Conservation (phyloP, 495 filamentous ascomycete genomes). For the Aspergillus kassunensis region DNA sequence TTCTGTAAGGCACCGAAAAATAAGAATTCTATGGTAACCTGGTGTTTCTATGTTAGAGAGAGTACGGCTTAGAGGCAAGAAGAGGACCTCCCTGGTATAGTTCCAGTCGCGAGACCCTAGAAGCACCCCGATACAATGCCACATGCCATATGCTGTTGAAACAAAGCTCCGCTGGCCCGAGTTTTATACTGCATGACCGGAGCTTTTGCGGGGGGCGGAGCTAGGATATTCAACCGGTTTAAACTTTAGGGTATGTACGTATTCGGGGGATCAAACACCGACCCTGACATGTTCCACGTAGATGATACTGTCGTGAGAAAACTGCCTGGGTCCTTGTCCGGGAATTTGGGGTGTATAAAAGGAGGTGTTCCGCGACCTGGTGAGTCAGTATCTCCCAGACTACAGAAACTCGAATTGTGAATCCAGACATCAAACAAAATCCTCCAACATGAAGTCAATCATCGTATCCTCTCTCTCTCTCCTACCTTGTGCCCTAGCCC, state of each 20-base stretch:
- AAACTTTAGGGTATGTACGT: too few species aligned
- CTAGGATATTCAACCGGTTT: background rate
- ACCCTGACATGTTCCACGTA: constrained; percentile 6
- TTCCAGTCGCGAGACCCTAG: too few species aligned
- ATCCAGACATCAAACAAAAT: background rate
- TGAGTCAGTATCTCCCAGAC: background rate
- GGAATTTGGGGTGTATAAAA: background rate
- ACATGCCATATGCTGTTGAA: background rate
- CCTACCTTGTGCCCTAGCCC: constrained; percentile 24
- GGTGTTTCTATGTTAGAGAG: too few species aligned
- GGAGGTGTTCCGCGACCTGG: background rate
- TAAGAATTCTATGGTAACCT: too few species aligned
- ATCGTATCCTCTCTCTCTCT: constrained; percentile 17
- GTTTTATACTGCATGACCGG: background rate
- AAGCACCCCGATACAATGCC: too few species aligned
- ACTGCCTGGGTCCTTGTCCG: background rate
- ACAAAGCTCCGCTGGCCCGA: background rate
- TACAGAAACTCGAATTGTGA: background rate
- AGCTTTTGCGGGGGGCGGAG: background rate
- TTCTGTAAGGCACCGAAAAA: too few species aligned
- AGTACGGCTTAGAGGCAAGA: too few species aligned
- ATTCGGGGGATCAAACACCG: constrained; percentile 1
- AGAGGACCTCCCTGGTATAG: too few species aligned
- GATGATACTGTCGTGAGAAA: background rate
- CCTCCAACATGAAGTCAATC: constrained; percentile 24